A percentile compares a stretch with the other conserved stretches of the same genome.
Conservation (phyloP, 257 asterid species). For the Capsicum chinense region DNA sequence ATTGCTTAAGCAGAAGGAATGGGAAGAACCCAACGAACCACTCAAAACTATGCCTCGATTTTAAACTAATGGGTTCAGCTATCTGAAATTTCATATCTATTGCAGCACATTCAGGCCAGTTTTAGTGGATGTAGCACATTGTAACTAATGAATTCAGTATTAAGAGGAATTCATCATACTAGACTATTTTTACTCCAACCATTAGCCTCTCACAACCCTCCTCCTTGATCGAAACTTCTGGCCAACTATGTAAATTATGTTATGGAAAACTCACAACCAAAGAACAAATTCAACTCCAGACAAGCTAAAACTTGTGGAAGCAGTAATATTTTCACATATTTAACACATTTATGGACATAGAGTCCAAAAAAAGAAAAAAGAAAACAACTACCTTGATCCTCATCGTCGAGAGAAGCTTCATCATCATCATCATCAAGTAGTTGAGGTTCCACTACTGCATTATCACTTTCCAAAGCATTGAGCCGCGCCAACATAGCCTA, state of each 20-base stretch:
- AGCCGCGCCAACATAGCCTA: slow-evolving; percentile 95
- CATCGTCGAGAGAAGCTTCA: slow-evolving; percentile 95
- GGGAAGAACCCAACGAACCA: not conserved
- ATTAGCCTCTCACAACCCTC: not conserved
- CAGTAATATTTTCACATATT: not conserved
- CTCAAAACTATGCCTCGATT: not conserved
- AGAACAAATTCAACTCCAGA: not conserved
- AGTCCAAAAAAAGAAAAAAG: not conserved
- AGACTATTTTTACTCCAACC: not conserved
- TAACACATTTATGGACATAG: not conserved
- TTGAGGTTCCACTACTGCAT: slow-evolving; percentile 67
- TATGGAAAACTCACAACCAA: not conserved
- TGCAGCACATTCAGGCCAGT: not conserved
- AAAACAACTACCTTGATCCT: slow-evolving; percentile 68
- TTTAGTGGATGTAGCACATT: not conserved
- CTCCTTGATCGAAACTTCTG: not conserved
- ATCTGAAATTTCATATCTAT: not conserved
- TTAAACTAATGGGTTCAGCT: not conserved
- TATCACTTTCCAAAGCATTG: slow-evolving; percentile 95
- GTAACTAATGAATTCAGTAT: not conserved
- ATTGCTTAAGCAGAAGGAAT: not conserved
- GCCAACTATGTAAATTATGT: not conserved
- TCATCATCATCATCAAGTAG: slow-evolving; percentile 85
- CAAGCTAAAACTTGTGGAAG: not conserved
- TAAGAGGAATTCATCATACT: not conserved